These are phyloP conservation scores for Podaxis sp. DNA, from an alignment of 768 basidiomycete genomes.

Conservation along the genomic window DNA sequence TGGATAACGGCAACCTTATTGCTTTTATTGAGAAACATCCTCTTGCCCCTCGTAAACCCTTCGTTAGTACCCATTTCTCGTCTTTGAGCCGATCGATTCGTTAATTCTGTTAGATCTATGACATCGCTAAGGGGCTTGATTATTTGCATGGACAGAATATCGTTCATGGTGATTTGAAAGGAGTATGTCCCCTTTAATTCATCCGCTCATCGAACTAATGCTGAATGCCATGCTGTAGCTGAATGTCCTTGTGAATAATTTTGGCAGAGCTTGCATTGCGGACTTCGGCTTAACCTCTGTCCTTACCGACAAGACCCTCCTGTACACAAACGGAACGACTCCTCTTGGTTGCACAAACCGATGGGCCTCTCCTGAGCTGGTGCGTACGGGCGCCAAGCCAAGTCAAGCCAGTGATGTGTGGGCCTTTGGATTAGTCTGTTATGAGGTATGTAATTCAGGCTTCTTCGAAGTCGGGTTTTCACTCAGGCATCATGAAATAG, in stretches of 20 bases:
- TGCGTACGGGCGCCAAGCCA: not conserved
- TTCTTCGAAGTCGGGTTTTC: not conserved
- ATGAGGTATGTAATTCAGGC: not conserved
- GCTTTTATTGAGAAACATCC: not conserved
- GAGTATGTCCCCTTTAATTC: not conserved
- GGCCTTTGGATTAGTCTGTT: not conserved
- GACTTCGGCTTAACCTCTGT: not conserved
- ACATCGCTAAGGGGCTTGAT: not conserved
- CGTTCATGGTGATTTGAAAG: constrained; percentile 1
- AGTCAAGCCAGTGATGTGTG: not conserved
- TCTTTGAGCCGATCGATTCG: not conserved
- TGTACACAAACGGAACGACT: not conserved
- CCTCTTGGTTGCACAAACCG: not conserved
- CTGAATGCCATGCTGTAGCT: not conserved
- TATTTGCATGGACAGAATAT: not conserved
- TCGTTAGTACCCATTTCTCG: not conserved
- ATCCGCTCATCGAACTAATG: not conserved
- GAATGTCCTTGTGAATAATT: not conserved
- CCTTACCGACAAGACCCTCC: not conserved
- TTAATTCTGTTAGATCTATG: not conserved
- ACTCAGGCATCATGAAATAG: not conserved
- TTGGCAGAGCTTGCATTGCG: not conserved
- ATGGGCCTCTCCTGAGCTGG: not conserved
- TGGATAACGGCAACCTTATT: not conserved
- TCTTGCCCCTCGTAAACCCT: not conserved